Conservation (phyloP, 164 flowering plant genomes). For the Stephania cephalantha region DNA sequence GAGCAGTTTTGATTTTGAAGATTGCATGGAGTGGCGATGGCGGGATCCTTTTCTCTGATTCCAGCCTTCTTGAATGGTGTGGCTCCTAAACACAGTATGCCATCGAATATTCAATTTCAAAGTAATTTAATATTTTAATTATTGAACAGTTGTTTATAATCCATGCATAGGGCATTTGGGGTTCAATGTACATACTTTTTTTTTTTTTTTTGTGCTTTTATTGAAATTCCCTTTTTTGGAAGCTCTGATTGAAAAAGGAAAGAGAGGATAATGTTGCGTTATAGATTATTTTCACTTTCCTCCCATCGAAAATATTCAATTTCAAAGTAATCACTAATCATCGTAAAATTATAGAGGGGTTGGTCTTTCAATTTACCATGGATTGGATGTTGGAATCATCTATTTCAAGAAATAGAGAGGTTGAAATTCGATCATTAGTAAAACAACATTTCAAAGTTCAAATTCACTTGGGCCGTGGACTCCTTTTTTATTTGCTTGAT, state of each 20-base stretch:
- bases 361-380: too few species aligned
- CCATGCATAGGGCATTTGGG: constrained; percentile 26
- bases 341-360: too few species aligned
- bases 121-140: background rate
- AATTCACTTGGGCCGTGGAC: background rate
- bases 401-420: background rate
- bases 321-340: too few species aligned
- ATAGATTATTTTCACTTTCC: background rate
- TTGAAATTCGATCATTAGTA: background rate
- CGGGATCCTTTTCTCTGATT: constrained; percentile 24
- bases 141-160: constrained; percentile 5
- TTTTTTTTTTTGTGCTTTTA: background rate
- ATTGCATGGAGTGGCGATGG: constrained; percentile 74
- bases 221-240: background rate
- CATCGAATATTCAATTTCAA: background rate
- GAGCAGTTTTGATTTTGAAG: constrained; percentile 85
- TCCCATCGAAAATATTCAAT: too few species aligned
- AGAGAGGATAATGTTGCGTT: background rate
- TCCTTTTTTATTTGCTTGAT: background rate
- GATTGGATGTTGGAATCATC: background rate
- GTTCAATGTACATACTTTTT: constrained; percentile 19
- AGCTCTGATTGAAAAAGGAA: background rate
- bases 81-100: constrained; percentile 20
- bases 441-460: background rate
- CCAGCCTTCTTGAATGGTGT: constrained; percentile 9